These are phyloP conservation scores for Zygosaccharomyces rouxii DNA, from an alignment of 805 yeast genomes.

Conservation along the genomic window DNA sequence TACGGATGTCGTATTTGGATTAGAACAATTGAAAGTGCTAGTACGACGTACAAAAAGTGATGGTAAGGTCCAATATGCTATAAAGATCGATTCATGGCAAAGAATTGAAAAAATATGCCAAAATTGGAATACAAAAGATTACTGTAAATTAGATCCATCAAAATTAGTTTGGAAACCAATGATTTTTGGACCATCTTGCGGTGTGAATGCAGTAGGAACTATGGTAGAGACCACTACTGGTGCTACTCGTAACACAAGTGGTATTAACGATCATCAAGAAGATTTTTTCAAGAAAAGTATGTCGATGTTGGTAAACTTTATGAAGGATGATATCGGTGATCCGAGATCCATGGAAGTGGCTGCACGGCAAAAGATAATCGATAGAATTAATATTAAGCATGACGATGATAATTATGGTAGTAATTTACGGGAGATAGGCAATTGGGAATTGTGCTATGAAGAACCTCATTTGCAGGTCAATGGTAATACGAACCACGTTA, in stretches of 20 bases:
- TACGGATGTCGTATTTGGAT: conserved; percentile 80
- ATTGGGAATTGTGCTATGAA: conserved; percentile 13
- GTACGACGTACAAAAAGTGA: conserved; percentile 12
- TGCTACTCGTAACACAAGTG: conserved; percentile 12
- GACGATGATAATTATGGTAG: not conserved
- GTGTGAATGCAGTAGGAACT: conserved; percentile 52
- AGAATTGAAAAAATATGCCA: conserved; percentile 37
- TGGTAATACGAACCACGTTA: not conserved
- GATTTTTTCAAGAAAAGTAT: conserved; percentile 45
- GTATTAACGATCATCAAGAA: conserved; percentile 8
- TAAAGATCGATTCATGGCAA: conserved; percentile 45
- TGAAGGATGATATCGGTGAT: conserved; percentile 66
- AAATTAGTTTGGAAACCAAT: conserved; percentile 75
- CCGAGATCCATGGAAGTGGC: conserved; percentile 56
- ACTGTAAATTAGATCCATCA: conserved; percentile 47
- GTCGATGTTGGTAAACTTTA: conserved; percentile 52
- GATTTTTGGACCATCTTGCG: conserved; percentile 82
- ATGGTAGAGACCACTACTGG: conserved; percentile 30
- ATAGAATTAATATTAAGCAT: conserved; percentile 6
- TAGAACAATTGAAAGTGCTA: conserved; percentile 70
- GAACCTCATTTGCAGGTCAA: conserved; percentile 5
- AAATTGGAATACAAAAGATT: conserved; percentile 52
- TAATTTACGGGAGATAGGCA: not conserved
- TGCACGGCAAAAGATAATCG: conserved; percentile 45
- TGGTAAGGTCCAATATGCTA: conserved; percentile 40